Conservation (phyloP, 2,329 filamentous ascomycete genomes). For the Plenodomus tracheiphilus region DNA sequence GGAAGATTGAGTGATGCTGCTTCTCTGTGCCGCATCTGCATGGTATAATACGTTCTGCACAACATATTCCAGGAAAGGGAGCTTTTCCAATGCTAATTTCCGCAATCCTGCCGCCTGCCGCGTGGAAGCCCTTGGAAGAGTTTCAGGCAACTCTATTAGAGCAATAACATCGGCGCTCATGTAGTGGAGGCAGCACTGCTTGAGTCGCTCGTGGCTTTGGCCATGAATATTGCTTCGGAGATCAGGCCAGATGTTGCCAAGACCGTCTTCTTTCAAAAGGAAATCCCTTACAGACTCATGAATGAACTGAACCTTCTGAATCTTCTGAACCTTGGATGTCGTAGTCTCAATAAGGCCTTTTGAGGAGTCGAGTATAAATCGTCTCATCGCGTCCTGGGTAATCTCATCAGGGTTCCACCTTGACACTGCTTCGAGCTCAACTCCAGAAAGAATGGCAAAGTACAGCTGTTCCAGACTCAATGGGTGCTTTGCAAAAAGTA, state of each 20-base stretch:
- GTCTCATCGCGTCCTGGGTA: conserved; percentile 9
- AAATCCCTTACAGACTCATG: conserved; percentile 43
- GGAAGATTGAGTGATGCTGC: conserved; percentile 26
- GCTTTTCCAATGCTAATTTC: conserved; percentile 18
- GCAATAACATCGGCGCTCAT: conserved; percentile 29
- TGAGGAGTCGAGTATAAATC: conserved; percentile 25
- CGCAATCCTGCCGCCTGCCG: conserved; percentile 3
- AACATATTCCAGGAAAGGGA: conserved; percentile 55
- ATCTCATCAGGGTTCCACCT: conserved; percentile 18
- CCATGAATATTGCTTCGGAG: conserved; percentile 36
- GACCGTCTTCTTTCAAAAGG: conserved; percentile 43
- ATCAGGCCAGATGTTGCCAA: conserved; percentile 37
- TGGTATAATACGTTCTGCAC: conserved; percentile 48
- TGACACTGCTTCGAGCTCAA: conserved; percentile 6
- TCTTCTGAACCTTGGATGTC: conserved; percentile 15
- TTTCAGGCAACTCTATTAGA: neutral
- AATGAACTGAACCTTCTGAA: conserved; percentile 38
- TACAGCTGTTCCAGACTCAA: conserved; percentile 21
- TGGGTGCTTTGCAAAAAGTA: conserved; percentile 20
- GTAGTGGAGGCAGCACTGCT: conserved; percentile 48
- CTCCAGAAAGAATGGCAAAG: conserved; percentile 14
- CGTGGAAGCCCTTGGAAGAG: conserved; percentile 7
- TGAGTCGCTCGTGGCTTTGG: conserved; percentile 48
- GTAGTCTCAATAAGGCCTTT: conserved; percentile 29
- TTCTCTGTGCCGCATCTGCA: conserved; percentile 42